Percentiles rank a stretch among this genome's conserved stretches.
These are phyloP conservation scores for Rhizophlyctis rosea DNA, from an alignment of 192 early-diverging fungal species.

Conservation along the genomic window DNA sequence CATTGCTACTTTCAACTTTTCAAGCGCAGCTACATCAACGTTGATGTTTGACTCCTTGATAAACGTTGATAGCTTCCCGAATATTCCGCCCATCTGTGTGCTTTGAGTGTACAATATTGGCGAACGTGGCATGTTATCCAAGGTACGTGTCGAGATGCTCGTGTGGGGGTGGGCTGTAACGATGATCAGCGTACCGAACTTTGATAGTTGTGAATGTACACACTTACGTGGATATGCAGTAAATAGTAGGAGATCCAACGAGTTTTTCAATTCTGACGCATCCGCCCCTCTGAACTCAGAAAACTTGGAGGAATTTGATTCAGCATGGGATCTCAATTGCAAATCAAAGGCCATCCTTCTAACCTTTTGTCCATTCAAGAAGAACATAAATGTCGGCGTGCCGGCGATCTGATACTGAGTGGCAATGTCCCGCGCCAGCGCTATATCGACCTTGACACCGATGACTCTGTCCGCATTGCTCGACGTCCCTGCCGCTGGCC, in stretches of 20 bases:
- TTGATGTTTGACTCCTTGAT: too few species aligned
- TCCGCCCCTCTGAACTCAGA: slow-evolving; percentile 64
- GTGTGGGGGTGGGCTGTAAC: slow-evolving; percentile 59
- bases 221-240: slow-evolving; percentile 60
- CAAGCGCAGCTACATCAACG: slow-evolving; percentile 12
- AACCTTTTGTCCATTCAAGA: slow-evolving; percentile 52
- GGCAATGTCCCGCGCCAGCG: slow-evolving; percentile 50
- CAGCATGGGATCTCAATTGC: too few species aligned
- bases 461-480: slow-evolving; percentile 39
- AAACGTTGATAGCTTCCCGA: slow-evolving; percentile 34
- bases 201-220: background rate
- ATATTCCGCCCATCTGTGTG: slow-evolving; percentile 41
- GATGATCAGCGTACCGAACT: too few species aligned
- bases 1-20: too few species aligned
- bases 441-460: slow-evolving; percentile 63
- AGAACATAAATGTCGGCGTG: slow-evolving; percentile 74
- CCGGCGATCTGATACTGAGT: slow-evolving; percentile 53
- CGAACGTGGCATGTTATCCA: slow-evolving; percentile 36
- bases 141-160: slow-evolving; percentile 34
- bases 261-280: slow-evolving; percentile 51
- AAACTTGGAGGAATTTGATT: slow-evolving; percentile 10
- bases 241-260: slow-evolving; percentile 59
- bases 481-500: too few species aligned
- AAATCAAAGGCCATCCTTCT: background rate
- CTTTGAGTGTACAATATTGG: slow-evolving; percentile 35